phyloP scores from a whole-genome alignment of 768 basidiomycete species.

The Lentinula sp. region DNA sequence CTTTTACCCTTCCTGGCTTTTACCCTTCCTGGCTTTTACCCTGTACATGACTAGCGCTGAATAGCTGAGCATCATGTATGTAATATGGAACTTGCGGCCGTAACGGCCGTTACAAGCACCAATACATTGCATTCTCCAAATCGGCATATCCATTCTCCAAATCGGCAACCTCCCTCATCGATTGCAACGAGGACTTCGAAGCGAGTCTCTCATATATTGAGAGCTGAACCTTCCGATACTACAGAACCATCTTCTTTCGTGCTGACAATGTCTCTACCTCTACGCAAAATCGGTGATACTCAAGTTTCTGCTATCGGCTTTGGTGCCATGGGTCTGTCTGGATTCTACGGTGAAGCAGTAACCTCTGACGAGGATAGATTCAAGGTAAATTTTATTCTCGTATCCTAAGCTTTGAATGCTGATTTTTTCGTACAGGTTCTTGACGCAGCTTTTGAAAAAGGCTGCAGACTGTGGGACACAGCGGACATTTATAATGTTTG shows the following conservation, averaged over 20 bases:
- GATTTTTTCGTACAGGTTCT: slow-evolving; percentile 18
- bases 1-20: no score
- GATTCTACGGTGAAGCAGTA: slow-evolving; percentile 29
- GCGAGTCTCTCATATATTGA: neutral
- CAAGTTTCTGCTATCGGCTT: slow-evolving; percentile 39
- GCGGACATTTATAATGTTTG: slow-evolving; percentile 28
- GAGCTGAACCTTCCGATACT: neutral
- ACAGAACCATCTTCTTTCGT: neutral
- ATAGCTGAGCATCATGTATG: no score
- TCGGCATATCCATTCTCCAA: neutral
- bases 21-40: no score
- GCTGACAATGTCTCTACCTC: neutral
- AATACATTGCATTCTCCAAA: neutral
- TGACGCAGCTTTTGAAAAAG: slow-evolving; percentile 28
- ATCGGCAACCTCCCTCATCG: neutral
- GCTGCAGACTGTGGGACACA: slow-evolving; percentile 38
- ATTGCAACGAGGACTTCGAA: neutral
- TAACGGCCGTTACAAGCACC: neutral
- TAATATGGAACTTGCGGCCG: neutral
- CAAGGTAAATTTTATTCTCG: slow-evolving; percentile 25
- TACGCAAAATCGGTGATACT: slow-evolving; percentile 24
- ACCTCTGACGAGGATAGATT: slow-evolving; percentile 44
- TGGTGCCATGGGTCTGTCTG: slow-evolving; percentile 44
- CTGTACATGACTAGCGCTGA: no score
- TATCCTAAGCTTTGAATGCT: no score